These are phyloP conservation scores for Penicillium sp. DNA, from an alignment of 2,329 filamentous ascomycete species.

Conservation along the genomic window DNA sequence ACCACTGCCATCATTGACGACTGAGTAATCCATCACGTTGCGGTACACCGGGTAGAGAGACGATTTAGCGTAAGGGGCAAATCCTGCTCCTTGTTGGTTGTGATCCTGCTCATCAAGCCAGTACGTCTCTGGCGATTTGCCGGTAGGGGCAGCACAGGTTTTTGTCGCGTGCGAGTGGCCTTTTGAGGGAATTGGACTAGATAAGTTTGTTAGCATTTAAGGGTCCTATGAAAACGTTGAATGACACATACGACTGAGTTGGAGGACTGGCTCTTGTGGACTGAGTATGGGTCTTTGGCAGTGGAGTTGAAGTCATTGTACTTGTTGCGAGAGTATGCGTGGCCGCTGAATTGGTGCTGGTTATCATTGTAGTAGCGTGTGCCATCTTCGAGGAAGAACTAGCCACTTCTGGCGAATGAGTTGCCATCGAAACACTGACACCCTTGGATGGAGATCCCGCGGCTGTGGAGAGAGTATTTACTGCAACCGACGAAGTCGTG, in stretches of 20 bases:
- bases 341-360: too few relatives aligned
- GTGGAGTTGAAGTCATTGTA: not conserved
- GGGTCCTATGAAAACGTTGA: not conserved
- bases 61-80: slow-evolving; percentile 23
- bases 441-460: too few relatives aligned
- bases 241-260: not conserved
- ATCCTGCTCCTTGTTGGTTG: slow-evolving; percentile 22
- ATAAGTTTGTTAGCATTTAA: not conserved
- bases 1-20: slow-evolving; percentile 25
- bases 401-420: not conserved
- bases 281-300: not conserved
- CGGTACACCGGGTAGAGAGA: slow-evolving; percentile 29
- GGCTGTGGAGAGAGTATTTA: not conserved
- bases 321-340: not conserved
- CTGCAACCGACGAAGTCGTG: not conserved
- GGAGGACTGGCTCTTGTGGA: not conserved
- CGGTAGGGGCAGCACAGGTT: slow-evolving; percentile 17
- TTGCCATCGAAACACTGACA: not conserved
- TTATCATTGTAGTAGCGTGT: not conserved
- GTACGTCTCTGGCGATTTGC: slow-evolving; percentile 11
- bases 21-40: slow-evolving; percentile 31
- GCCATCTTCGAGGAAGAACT: not conserved
- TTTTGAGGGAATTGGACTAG: not conserved
- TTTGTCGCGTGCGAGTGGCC: slow-evolving; percentile 7
- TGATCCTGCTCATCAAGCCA: slow-evolving; percentile 32